Evolutionary conservation across 2,329 filamentous ascomycete genomes (phyloP).

Genomic region (Cladosporium sp.): DNA sequence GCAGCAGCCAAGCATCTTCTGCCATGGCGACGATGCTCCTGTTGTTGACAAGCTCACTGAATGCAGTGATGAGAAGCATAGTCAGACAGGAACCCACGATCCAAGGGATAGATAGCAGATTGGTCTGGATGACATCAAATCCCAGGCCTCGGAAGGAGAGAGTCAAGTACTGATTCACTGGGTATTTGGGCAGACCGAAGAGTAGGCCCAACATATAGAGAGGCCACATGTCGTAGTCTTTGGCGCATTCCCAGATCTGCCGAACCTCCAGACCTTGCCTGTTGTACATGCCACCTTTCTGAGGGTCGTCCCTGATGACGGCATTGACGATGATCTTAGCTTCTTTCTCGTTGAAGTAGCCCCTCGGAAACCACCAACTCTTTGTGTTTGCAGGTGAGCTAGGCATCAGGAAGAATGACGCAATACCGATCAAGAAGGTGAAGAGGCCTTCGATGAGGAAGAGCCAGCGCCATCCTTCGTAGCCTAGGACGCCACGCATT

Average conservation of each 20-base stretch:
- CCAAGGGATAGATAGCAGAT: conserved; percentile 58
- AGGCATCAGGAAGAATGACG: conserved; percentile 35
- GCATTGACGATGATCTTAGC: conserved; percentile 62
- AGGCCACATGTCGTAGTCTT: conserved; percentile 40
- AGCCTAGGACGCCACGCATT: conserved; percentile 24
- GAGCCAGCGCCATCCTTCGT: conserved; percentile 25
- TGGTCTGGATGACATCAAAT: conserved; percentile 42
- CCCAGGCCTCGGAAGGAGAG: conserved; percentile 32
- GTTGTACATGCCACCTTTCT: conserved; percentile 55
- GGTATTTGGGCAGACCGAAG: conserved; percentile 50
- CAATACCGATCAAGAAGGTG: conserved; percentile 26
- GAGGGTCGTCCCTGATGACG: conserved; percentile 56
- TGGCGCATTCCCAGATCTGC: conserved; percentile 23
- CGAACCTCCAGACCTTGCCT: conserved; percentile 51
- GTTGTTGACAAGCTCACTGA: conserved; percentile 48
- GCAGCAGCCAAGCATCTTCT: conserved; percentile 37
- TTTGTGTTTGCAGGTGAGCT: conserved; percentile 58
- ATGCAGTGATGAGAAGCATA: conserved; percentile 48
- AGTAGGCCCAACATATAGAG: conserved; percentile 17
- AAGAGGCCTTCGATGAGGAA: conserved; percentile 30
- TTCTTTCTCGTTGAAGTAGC: conserved; percentile 64
- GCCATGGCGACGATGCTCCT: conserved; percentile 45
- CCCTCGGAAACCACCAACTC: conserved; percentile 56
- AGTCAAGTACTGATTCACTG: conserved; percentile 53
- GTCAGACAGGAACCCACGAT: conserved; percentile 32